These are phyloP conservation scores for Spiraea crenata DNA, from an alignment of 331 rosid genomes.

Conservation along the genomic window DNA sequence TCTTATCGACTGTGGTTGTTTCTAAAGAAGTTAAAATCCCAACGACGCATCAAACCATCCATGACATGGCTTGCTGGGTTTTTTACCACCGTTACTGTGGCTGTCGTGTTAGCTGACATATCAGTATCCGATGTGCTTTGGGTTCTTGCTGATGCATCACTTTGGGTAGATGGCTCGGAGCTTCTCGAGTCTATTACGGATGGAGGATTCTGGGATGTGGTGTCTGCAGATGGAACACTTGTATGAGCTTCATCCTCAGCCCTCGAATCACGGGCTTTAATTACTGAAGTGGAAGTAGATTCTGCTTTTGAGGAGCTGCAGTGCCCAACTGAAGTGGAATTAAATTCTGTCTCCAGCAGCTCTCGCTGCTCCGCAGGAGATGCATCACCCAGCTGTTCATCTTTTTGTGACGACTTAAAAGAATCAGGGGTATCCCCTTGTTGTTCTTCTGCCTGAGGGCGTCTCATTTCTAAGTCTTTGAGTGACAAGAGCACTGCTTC, in stretches of 20 bases:
- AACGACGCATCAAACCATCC: constrained; percentile 78
- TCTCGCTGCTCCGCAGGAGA: constrained; percentile 32
- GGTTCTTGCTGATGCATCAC: constrained; percentile 39
- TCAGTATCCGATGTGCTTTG: constrained; percentile 62
- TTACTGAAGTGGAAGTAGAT: constrained; percentile 35
- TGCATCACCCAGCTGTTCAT: constrained; percentile 21
- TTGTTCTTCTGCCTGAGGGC: constrained; percentile 39
- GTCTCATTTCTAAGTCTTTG: constrained; percentile 54
- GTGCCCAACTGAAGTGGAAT: constrained; percentile 34
- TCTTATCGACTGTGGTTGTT: constrained; percentile 55
- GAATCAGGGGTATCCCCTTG: constrained; percentile 29
- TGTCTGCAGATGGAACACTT: constrained; percentile 30
- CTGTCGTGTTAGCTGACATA: constrained; percentile 79
- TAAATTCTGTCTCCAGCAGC: constrained; percentile 33
- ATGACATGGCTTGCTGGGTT: constrained; percentile 67
- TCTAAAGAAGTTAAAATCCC: constrained; percentile 84
- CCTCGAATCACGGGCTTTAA: constrained; percentile 32
- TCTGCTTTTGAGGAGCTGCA: constrained; percentile 33
- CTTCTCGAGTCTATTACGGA: constrained; percentile 39
- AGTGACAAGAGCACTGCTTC: constrained; percentile 71
- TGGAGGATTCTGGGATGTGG: constrained; percentile 25
- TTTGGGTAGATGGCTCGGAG: constrained; percentile 36
- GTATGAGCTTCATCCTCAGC: constrained; percentile 29
- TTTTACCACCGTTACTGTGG: constrained; percentile 65
- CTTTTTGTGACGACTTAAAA: constrained; percentile 25